phyloP scores from a whole-genome alignment of 1,139 yeast species.

The Yarrowia galli region DNA sequence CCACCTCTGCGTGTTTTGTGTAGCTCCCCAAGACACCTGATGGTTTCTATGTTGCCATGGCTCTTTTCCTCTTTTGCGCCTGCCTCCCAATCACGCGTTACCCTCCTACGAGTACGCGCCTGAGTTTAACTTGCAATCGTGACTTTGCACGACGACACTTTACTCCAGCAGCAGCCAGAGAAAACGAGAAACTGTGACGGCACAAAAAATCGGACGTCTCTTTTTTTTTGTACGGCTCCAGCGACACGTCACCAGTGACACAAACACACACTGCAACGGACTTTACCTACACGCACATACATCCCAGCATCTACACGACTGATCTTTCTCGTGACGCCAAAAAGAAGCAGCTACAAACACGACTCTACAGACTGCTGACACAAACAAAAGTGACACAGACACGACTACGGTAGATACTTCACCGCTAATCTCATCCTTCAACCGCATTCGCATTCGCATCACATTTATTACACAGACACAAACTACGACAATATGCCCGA shows the following conservation, averaged over 20 bases:
- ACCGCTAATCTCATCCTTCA: no score
- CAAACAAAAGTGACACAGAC: no score
- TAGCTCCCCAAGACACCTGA: neutral
- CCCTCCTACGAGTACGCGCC: constrained; percentile 39
- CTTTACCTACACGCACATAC: neutral
- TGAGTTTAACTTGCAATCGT: constrained; percentile 31
- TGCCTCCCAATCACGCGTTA: constrained; percentile 39
- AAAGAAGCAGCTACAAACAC: no score
- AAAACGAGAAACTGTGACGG: neutral
- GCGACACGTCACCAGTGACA: neutral
- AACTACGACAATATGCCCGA: neutral
- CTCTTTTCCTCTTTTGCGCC: neutral
- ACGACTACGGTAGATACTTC: no score
- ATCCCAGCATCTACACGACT: no score
- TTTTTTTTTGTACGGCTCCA: no score
- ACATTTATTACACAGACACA: neutral
- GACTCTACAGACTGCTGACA: no score
- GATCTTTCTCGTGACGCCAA: no score
- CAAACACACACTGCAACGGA: neutral
- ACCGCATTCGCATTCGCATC: neutral
- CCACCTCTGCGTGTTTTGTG: no score
- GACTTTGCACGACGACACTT: constrained; percentile 18
- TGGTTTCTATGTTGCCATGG: no score
- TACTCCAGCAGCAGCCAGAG: no score
- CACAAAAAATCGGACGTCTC: no score